These are phyloP conservation scores for Candida vartiovaarae DNA, from an alignment of 805 yeast species.

Conservation along the genomic window DNA sequence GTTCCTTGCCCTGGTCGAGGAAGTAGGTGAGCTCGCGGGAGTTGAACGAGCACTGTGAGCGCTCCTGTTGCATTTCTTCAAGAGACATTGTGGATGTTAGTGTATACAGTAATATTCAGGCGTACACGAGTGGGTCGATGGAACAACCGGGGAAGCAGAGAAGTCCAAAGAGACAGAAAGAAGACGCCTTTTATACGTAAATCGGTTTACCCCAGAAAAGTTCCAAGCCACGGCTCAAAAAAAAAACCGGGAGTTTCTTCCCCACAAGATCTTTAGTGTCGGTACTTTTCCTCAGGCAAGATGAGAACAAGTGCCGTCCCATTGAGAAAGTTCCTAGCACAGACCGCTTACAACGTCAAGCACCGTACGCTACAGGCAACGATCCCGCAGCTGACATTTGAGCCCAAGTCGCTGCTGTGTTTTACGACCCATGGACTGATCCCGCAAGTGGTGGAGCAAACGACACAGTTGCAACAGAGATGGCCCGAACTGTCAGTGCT, in stretches of 20 bases:
- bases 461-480: neutral
- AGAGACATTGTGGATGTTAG: slow-evolving; percentile 5
- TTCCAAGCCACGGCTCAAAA: too few relatives aligned
- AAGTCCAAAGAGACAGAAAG: too few relatives aligned
- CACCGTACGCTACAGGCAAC: neutral
- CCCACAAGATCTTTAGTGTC: neutral
- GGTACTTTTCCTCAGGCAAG: too few relatives aligned
- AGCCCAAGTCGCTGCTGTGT: neutral
- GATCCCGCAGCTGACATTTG: neutral
- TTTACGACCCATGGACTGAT: neutral
- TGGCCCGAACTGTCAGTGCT: neutral
- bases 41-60: slow-evolving; percentile 35
- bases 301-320: neutral
- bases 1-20: slow-evolving; percentile 40
- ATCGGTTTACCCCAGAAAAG: too few relatives aligned
- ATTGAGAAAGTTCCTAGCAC: neutral
- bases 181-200: too few relatives aligned
- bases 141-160: too few relatives aligned
- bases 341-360: neutral
- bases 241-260: neutral
- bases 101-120: neutral
- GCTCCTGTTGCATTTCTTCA: slow-evolving; percentile 29
- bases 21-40: slow-evolving; percentile 42
- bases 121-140: too few relatives aligned
- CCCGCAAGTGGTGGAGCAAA: neutral